Evolutionary conservation across 306 rosid species (phyloP), one percentile per base, ranked within the genome.

Genomic region (Cyamopsis tetragonoloba): DNA sequence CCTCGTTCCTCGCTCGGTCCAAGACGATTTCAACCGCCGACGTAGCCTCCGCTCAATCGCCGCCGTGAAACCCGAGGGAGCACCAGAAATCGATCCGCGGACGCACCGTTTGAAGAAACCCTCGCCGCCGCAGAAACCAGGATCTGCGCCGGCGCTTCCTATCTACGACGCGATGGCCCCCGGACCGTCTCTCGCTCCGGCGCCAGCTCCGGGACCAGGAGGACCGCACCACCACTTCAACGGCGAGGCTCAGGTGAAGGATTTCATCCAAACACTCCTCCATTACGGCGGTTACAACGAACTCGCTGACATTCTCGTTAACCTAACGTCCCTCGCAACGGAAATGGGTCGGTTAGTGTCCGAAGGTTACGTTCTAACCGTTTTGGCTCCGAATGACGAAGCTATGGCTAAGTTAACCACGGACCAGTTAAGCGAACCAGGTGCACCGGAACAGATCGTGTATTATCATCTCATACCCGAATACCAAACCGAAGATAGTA

Each of bases 361-460:
- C 3, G 96, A 89, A 26, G 96, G 96, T 1, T 89, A 89, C 46
- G 91, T 84, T 7, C 59, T 89, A 0, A 89, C 96, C 1, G 96
- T 89, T 4, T 32, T 89, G 31, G 96, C 96, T 0, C 96, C 96
- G 0, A 89, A 89, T 47, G 96, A 89, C 37, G 96, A 89, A 22
- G 96, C 96, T 0, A 86, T 89, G 93, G 93, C 96, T 9, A 89
- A 87, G 74, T 68, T 87, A 20, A 89, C 96, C 11, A 83, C 96
- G 37, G 93, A 89, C 69, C 96, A 84, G 72, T 76, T 89, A 27
- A 89, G 96, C n/a, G 96, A 89, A 74, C 96, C 96, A 10, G 96
- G 96, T 32, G 84, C 91, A 3, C 96, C 96, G 12, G 96, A 89
- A 34, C 96, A 83, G 79, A 89, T 87, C 4, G 83, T 89, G 91